Evolutionary conservation across 2,329 filamentous ascomycete genomes (phyloP).

Genomic region (Magnaporthiopsis poae): DNA sequence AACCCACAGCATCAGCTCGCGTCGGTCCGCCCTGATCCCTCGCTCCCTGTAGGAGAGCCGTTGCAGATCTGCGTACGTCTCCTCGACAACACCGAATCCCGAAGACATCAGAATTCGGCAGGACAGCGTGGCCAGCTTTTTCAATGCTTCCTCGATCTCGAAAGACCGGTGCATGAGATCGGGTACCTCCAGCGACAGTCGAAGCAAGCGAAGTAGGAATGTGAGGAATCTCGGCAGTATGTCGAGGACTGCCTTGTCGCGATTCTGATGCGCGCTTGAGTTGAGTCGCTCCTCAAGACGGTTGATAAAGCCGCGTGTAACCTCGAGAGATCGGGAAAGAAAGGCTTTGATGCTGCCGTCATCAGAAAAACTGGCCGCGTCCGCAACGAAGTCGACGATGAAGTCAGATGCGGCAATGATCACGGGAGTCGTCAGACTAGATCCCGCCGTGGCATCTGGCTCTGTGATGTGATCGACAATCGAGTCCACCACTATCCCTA

Average conservation of each 20-base stretch:
- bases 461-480: slow-evolving; percentile 33
- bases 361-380: slow-evolving; percentile 30
- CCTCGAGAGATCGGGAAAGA: slow-evolving; percentile 32
- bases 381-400: slow-evolving; percentile 37
- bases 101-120: slow-evolving; percentile 30
- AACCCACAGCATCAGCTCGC: slow-evolving; percentile 46
- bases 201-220: slow-evolving; percentile 28
- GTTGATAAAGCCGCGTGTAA: slow-evolving; percentile 30
- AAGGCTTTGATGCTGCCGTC: slow-evolving; percentile 30
- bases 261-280: slow-evolving; percentile 13
- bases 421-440: background rate
- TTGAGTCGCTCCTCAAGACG: slow-evolving; percentile 22
- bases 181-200: slow-evolving; percentile 30
- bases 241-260: slow-evolving; percentile 21
- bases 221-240: slow-evolving; percentile 28
- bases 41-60: slow-evolving; percentile 34
- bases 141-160: slow-evolving; percentile 40
- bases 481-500: slow-evolving; percentile 53
- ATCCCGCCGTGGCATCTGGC: background rate
- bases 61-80: slow-evolving; percentile 39
- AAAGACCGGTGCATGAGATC: slow-evolving; percentile 26
- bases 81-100: slow-evolving; percentile 34
- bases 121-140: slow-evolving; percentile 28
- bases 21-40: slow-evolving; percentile 40
- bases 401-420: slow-evolving; percentile 30